Base-by-base conservation (phyloP, 1,139 yeast species). In the Suhomyces yuchorum region DNA sequence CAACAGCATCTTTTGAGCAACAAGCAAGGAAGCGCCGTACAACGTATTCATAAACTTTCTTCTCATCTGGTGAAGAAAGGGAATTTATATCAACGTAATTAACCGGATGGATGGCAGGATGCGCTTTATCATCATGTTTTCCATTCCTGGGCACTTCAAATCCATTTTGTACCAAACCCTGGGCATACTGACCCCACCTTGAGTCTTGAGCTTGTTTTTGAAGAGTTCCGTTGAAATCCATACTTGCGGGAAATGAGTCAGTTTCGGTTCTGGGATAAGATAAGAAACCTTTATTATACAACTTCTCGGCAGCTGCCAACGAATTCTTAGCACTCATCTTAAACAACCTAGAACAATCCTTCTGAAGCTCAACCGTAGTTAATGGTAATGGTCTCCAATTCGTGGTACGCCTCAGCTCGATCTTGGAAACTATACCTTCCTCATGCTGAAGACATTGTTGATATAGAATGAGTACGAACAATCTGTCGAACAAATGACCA, bases 241-340 rank as follows among this genome's bases (percentile, higher is more conserved):
- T 89, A 2, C 79, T 74, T 0, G 72, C 65, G 1, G 96, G 97
- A 59, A 88, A 95, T 26, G 72, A 80, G 63, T 95, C 97, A 0
- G 99, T 95, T 64, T 95, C 99, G 0, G 99, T 95, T 72, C 99
- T 86, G 2, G 99, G 99, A 61, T 95, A 95, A 0, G 97, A 91
- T 3, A 95, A 73, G 59, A 82, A 89, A 0, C 99, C 99, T 46
- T 80, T 75, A 49, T 87, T 91, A 63, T 95, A 95, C 23, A 95
- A 74, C 54, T 79, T 80, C 66, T 95, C 99, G 0, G 99, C 98
- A 0, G 86, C 81, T 48, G 84, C 90, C 58, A 93, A 70, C 1
- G 97, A 83, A 42, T 78, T 78, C 59, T 92, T 92, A 1, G 99
- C 95, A 59, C 90, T 81, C 76, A 90, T 72, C 55, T 84, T 86